Evolutionary conservation across 306 rosid species (phyloP), one percentile per base, ranked within the genome.

Genomic region (Mucuna pruriens): DNA sequence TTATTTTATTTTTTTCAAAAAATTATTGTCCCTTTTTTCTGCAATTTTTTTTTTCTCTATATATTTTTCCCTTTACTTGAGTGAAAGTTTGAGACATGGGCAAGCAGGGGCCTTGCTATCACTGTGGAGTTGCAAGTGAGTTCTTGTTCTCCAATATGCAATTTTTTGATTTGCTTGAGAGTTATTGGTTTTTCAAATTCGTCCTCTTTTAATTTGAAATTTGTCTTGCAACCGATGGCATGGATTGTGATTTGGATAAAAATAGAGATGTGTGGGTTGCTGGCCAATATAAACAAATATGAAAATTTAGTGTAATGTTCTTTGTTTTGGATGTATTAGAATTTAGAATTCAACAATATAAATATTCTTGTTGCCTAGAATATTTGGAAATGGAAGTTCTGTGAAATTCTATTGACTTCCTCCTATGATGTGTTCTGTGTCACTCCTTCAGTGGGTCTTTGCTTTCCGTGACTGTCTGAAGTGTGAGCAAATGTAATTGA

Each of bases 101-200:
- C 69, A 95, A 95, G 88, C 97, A 93, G 74, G 97, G 99, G 1
- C 99, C 99, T 88, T 93, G 99, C 90, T 83, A 86, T 95, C 99
- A 95, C 98, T 95, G 99, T 93, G 98, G 99, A 91, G 99, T 95
- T 87, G 86, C 98, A 78, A 95, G 99, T 95, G 99, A 93, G 99
- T 93, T 88, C 87, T 90, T 93, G 95, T 93, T 82, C 96, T 87
- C 93, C 92, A 80, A 71, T 74, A 42, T 75, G 38, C 72, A 74
- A 13, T 71, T 68, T 79, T 71, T 71, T n/a, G 31, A n/a, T 39
- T 13, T 73, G 33, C 34, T 64, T 3, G 29, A 0, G 84, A 68
- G 73, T 46, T 78, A 11, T 81, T 79, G 86, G 75, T 58, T 74
- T 45, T 55, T 36, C 0, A 34, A 49, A 55, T 65, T 42, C 70